phyloP scores from a whole-genome alignment of 176 grass and related monocot species.

The bread wheat (Triticum aestivum) region IWGSC_CS_RefSeq_v2.1 NC_057796.1:417831033-417831532 shows the following conservation, averaged over 20 bases:
- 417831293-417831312: conserved; percentile 86
- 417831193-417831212: conserved; percentile 86
- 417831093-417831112: conserved; percentile 2
- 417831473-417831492: background rate
- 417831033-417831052: background rate
- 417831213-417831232: conserved; percentile 46
- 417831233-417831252: conserved; percentile 19
- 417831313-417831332: conserved; percentile 89
- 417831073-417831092: conserved; percentile 31
- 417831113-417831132: background rate
- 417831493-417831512: background rate
- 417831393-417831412: background rate
- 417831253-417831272: conserved; percentile 1
- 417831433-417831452: background rate
- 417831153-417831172: conserved; percentile 86
- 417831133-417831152: conserved; percentile 36
- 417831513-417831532: conserved; percentile 5
- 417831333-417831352: conserved; percentile 68
- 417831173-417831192: conserved; percentile 97
- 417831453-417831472: background rate
- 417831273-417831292: background rate
- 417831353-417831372: conserved; percentile 86
- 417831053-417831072: background rate
- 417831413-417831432: background rate
- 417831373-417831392: conserved; percentile 46